Evolutionary conservation across 2,329 filamentous ascomycete species (phyloP).

Genomic region (Clarireedia homoeocarpa): DNA sequence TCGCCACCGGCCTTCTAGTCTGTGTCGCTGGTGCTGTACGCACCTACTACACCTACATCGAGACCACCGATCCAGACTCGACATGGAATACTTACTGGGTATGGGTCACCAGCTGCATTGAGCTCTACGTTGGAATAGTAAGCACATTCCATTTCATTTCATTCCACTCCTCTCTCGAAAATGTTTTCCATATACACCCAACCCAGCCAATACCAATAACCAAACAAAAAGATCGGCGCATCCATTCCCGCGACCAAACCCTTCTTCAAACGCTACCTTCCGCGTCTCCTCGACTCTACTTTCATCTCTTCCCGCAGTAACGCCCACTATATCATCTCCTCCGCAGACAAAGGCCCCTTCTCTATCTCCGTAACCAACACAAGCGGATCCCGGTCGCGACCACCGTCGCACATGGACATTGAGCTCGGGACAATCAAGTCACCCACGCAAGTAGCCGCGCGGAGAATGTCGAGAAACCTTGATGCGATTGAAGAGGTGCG

Average conservation of each 20-base stretch:
- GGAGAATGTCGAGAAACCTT: not conserved
- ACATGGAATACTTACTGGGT: conserved; percentile 31
- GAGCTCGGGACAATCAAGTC: not conserved
- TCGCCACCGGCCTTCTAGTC: conserved; percentile 41
- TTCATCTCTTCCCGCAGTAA: not conserved
- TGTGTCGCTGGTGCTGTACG: conserved; percentile 32
- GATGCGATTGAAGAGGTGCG: not conserved
- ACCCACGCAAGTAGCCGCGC: not conserved
- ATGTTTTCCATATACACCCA: too few species aligned
- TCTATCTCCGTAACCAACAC: not conserved
- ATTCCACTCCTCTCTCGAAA: too few species aligned
- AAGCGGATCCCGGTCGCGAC: not conserved
- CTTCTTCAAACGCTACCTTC: conserved; percentile 34
- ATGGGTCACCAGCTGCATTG: conserved; percentile 30
- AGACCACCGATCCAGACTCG: conserved; percentile 24
- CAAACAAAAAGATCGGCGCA: conserved; percentile 31
- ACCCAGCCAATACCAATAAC: not conserved
- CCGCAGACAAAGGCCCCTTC: not conserved
- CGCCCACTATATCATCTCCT: not conserved
- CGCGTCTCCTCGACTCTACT: conserved; percentile 9
- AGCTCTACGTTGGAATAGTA: conserved; percentile 37
- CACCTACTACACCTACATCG: conserved; percentile 29
- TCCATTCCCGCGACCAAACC: conserved; percentile 37
- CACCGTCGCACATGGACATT: not conserved
- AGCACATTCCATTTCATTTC: conserved; percentile 6